Percentiles rank a stretch among this genome's conserved stretches.
Evolutionary conservation across 768 basidiomycete species (phyloP).

Genomic region (Pleurotus cornucopiae): DNA sequence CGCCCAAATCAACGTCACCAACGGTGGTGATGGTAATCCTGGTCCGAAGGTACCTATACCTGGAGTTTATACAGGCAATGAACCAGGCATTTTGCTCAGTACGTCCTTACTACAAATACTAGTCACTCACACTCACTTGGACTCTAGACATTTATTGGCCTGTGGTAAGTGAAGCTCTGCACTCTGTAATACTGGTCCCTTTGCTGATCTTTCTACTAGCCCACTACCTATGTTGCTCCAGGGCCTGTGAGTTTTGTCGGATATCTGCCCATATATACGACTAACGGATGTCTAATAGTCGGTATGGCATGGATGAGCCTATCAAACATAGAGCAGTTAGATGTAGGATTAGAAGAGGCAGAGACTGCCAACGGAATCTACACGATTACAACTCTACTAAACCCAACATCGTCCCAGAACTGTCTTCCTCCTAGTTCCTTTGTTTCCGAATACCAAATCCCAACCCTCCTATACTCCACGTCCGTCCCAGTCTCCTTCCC

Average conservation of each 20-base stretch:
- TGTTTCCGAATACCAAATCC: neutral
- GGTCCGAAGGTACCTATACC: conserved; percentile 31
- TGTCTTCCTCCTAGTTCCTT: neutral
- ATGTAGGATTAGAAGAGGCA: too few species aligned
- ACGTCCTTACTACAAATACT: neutral
- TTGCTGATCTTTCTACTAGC: neutral
- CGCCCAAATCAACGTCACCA: conserved; percentile 34
- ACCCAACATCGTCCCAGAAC: neutral
- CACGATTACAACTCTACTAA: neutral
- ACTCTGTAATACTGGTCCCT: neutral
- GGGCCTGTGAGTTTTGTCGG: conserved; percentile 17
- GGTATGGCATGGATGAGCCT: conserved; percentile 18
- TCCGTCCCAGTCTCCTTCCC: neutral
- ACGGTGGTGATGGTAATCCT: conserved; percentile 33
- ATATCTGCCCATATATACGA: neutral
- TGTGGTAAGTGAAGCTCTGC: neutral
- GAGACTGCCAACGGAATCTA: too few species aligned
- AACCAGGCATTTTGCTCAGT: neutral
- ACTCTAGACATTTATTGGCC: conserved; percentile 4
- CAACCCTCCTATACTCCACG: neutral
- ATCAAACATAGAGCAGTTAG: too few species aligned
- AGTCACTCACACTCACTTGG: neutral
- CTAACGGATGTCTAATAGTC: conserved; percentile 9
- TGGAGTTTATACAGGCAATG: conserved; percentile 31
- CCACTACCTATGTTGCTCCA: conserved; percentile 18